Evolutionary conservation across 176 grass and related monocot species (phyloP), one percentile per base, ranked within the genome.

Genomic region (Bolboschoenus planiculmis): DNA sequence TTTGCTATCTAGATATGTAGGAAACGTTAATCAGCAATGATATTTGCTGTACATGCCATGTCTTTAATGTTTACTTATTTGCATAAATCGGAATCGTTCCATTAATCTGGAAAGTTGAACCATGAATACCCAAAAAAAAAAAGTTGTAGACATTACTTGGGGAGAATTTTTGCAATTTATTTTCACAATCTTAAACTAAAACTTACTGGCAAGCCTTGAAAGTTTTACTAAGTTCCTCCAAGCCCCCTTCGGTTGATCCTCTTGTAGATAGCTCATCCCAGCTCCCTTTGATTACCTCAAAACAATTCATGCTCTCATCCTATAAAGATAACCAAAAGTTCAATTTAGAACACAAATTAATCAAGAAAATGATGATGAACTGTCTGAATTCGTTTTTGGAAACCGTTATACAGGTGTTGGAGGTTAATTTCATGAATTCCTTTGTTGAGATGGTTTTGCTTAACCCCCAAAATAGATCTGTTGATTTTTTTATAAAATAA

Each of bases 161-260:
- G 33, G 50, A 53, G 30, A 33, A 30, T 56, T 86, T 10, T 74
- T 47, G 78, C 14, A 54, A 78, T 78, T 39, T 71, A 29, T 7
- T 47, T 53, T 27, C 54, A 2, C 42, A 11, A 27, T 31, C 47
- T 82, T 39, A 13, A 40, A 10, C 56, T 30, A 50, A 54, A 48
- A 67, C 92, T 88, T 94, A 92, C 94, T 89, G 90, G 90, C 95
- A 97, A 74, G 95, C 88, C 81, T 81, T 97, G 85, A 97, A 97
- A 34, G 75, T 88, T 79, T 85, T 97, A 78, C 88, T 94, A 31
- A 97, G 88, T 81, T 92, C 80, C 31, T 83, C 10, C 42, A 97
- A 87, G 2, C 88, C 90, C 73, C 79, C 59, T 43, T 88, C 48
- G 1, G 56, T 81, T 58, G 87, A 81, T 61, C 86, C 92, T 68